Conservation (phyloP, 495 filamentous ascomycete genomes). For the Hypoxylon subgilvum region DNA sequence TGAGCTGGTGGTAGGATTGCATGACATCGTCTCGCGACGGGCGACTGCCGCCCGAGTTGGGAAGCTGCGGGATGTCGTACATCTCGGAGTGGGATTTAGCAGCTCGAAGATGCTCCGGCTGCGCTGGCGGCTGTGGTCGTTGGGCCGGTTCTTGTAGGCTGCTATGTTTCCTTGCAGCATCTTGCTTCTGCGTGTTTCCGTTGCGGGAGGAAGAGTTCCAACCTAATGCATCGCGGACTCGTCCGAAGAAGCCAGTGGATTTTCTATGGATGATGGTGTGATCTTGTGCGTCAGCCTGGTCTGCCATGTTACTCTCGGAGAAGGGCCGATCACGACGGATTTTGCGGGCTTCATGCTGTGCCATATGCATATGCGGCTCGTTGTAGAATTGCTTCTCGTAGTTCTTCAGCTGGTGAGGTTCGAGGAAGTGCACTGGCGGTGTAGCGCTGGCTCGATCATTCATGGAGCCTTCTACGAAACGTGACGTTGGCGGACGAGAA, state of each 20-base stretch:
- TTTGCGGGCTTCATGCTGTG: conserved; percentile 14
- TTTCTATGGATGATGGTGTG: conserved; percentile 38
- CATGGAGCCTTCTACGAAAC: conserved; percentile 78
- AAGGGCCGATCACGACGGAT: conserved; percentile 26
- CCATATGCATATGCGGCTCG: neutral
- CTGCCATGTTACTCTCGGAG: conserved; percentile 24
- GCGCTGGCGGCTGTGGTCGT: neutral
- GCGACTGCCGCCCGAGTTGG: conserved; percentile 32
- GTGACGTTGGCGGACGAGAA: conserved; percentile 50
- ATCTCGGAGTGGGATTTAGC: conserved; percentile 41
- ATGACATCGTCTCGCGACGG: conserved; percentile 54
- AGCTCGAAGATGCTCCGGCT: conserved; percentile 31
- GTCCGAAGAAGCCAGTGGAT: conserved; percentile 37
- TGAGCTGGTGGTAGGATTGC: conserved; percentile 52
- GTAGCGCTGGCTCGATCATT: conserved; percentile 72
- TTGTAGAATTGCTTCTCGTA: conserved; percentile 48
- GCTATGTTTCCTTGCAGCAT: conserved; percentile 30
- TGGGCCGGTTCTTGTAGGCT: conserved; percentile 35
- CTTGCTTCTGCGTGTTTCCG: conserved; percentile 11
- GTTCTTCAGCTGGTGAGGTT: conserved; percentile 49
- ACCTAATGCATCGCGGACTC: conserved; percentile 35
- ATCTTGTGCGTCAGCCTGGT: conserved; percentile 1
- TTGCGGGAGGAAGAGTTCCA: conserved; percentile 24
- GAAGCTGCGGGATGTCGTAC: conserved; percentile 30
- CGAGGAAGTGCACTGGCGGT: conserved; percentile 68